Conservation (phyloP, 1,139 yeast species). For the Chernovozyma sophiae-reginae region DNA sequence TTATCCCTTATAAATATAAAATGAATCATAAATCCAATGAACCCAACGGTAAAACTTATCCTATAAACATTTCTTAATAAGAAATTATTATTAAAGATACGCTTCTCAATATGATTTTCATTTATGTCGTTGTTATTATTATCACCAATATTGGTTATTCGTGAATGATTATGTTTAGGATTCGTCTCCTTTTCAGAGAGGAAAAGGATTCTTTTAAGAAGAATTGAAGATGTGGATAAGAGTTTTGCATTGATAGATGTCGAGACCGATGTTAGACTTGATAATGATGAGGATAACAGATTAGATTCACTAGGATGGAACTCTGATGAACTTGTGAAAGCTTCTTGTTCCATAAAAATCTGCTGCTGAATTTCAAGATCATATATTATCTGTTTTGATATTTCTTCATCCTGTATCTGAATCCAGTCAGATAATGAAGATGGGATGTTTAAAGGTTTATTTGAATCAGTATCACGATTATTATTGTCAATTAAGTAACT, state of each 20-base stretch:
- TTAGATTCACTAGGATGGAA: slow-evolving; percentile 18
- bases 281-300: slow-evolving; percentile 37
- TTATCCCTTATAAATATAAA: slow-evolving; percentile 26
- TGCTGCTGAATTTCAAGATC: slow-evolving; percentile 20
- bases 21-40: slow-evolving; percentile 38
- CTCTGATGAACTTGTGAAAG: slow-evolving; percentile 14
- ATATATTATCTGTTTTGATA: slow-evolving; percentile 19
- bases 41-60: slow-evolving; percentile 38
- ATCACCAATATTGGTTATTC: too few relatives aligned
- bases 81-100: not conserved
- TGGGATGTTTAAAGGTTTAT: not conserved
- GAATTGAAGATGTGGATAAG: slow-evolving; percentile 26
- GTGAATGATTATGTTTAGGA: not conserved
- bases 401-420: slow-evolving; percentile 29
- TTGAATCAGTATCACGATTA: not conserved
- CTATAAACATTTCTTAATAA: slow-evolving; percentile 20
- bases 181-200: not conserved
- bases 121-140: not conserved
- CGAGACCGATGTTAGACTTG: slow-evolving; percentile 29
- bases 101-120: not conserved
- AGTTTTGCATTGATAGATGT: slow-evolving; percentile 28
- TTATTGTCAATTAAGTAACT: slow-evolving; percentile 5
- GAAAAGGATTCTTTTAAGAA: slow-evolving; percentile 22
- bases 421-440: slow-evolving; percentile 14
- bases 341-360: slow-evolving; percentile 16